Conservation (phyloP, 2,329 filamentous ascomycete genomes). For the Lecanicillium sp. region DNA sequence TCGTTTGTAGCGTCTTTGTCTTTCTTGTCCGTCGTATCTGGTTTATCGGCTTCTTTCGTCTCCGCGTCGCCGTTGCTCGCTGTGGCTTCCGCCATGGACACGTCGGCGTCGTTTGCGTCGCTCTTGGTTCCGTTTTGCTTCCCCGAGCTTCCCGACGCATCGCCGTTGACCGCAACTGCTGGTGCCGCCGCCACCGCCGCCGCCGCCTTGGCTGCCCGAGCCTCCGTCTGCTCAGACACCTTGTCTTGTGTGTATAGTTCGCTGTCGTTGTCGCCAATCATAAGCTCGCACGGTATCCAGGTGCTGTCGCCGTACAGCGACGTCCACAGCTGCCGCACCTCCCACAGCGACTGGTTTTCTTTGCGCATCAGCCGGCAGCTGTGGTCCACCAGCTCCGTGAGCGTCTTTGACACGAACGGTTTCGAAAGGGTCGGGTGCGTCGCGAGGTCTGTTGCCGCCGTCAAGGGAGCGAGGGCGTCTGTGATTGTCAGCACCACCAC, state of each 20-base stretch:
- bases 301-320: conserved; percentile 69
- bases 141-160: conserved; percentile 4
- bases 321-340: conserved; percentile 67
- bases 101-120: conserved; percentile 20
- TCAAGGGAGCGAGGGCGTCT: conserved; percentile 72
- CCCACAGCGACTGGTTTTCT: conserved; percentile 67
- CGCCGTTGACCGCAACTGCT: conserved; percentile 22
- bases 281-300: conserved; percentile 56
- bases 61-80: conserved; percentile 11
- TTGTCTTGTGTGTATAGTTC: conserved; percentile 48
- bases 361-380: conserved; percentile 66
- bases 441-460: conserved; percentile 66
- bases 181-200: too few relatives aligned
- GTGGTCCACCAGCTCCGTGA: conserved; percentile 65
- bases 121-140: conserved; percentile 16
- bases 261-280: conserved; percentile 51
- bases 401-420: conserved; percentile 67
- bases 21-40: conserved; percentile 18
- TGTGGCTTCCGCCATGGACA: conserved; percentile 27
- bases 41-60: conserved; percentile 17
- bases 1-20: background rate
- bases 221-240: conserved; percentile 32
- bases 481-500: conserved; percentile 22
- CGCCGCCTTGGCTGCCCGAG: conserved; percentile 22
- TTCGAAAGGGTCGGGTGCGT: conserved; percentile 68